These are phyloP conservation scores for Aspergillus texensis DNA, from an alignment of 2,329 filamentous ascomycete species.

Conservation along the genomic window DNA sequence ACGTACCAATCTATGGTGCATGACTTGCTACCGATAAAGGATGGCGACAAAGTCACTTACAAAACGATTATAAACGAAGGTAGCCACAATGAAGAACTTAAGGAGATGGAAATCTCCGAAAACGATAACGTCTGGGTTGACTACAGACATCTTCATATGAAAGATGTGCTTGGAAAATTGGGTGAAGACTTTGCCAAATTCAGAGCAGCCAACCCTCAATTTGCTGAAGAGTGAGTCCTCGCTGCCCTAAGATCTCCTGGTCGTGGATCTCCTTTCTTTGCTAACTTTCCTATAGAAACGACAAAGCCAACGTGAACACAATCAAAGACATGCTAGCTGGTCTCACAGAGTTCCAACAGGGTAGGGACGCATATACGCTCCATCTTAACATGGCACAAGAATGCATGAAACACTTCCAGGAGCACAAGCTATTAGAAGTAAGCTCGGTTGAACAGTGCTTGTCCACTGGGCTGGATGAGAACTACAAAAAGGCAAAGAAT, in stretches of 20 bases:
- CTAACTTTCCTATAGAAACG: constrained; percentile 50
- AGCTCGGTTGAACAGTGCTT: constrained; percentile 88
- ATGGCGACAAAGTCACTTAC: constrained; percentile 86
- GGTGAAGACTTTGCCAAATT: constrained; percentile 93
- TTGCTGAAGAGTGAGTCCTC: constrained; percentile 66
- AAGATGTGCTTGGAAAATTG: constrained; percentile 91
- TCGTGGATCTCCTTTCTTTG: not conserved
- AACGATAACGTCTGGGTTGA: constrained; percentile 94
- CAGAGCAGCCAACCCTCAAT: constrained; percentile 86
- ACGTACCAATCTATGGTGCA: constrained; percentile 99
- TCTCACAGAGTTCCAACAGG: constrained; percentile 89
- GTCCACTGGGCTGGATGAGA: constrained; percentile 90
- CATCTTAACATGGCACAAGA: constrained; percentile 97
- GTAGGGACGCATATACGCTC: constrained; percentile 92
- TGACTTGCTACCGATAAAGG: constrained; percentile 84
- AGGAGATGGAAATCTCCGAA: constrained; percentile 88
- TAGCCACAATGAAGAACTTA: constrained; percentile 69
- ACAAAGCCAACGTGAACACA: constrained; percentile 76
- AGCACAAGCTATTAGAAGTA: constrained; percentile 81
- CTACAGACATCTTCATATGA: constrained; percentile 95
- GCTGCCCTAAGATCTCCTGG: too few species aligned
- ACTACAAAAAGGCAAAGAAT: constrained; percentile 87
- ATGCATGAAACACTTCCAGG: constrained; percentile 91
- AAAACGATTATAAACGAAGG: constrained; percentile 78
- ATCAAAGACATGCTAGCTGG: constrained; percentile 98